Conservation (phyloP, 2,329 filamentous ascomycete species). For the Bipolaris sorokiniana region DNA sequence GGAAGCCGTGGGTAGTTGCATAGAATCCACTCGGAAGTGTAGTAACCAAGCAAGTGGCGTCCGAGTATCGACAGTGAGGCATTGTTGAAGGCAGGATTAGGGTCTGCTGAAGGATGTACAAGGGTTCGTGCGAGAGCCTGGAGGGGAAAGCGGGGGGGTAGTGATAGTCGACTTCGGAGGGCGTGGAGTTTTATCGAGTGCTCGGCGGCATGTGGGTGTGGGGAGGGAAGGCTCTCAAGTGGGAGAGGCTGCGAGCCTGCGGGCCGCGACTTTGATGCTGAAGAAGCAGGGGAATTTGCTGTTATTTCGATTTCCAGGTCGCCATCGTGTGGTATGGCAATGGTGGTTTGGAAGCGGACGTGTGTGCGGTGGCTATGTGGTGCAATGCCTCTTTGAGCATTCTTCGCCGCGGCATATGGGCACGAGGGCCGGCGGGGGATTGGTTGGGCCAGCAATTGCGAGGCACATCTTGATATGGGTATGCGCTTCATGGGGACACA, state of each 20-base stretch:
- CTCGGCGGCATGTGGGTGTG: slow-evolving; percentile 69
- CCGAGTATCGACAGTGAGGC: slow-evolving; percentile 80
- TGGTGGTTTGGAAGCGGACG: slow-evolving; percentile 30
- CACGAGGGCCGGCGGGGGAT: slow-evolving; percentile 54
- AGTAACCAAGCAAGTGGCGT: slow-evolving; percentile 82
- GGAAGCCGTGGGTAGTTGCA: slow-evolving; percentile 91
- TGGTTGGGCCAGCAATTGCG: slow-evolving; percentile 61
- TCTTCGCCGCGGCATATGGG: slow-evolving; percentile 34
- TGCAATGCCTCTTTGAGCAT: slow-evolving; percentile 31
- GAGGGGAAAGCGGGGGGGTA: slow-evolving; percentile 81
- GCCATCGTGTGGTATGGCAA: slow-evolving; percentile 17
- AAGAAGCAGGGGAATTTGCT: slow-evolving; percentile 10
- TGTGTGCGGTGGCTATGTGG: slow-evolving; percentile 42
- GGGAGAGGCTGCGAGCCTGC: slow-evolving; percentile 9
- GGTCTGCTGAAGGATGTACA: slow-evolving; percentile 83
- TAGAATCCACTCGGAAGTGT: slow-evolving; percentile 85
- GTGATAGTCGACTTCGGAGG: slow-evolving; percentile 84
- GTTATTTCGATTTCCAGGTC: slow-evolving; percentile 22
- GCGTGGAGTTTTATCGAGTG: slow-evolving; percentile 88
- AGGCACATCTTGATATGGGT: slow-evolving; percentile 65
- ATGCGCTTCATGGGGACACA: slow-evolving; percentile 64
- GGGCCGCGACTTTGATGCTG: slow-evolving; percentile 14
- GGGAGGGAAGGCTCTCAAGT: slow-evolving; percentile 68
- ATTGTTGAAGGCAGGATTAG: slow-evolving; percentile 85
- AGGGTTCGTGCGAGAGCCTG: slow-evolving; percentile 86